Percentiles rank a stretch among this genome's conserved stretches.
These are phyloP conservation scores for Cupressus sempervirens DNA, from an alignment of 75 land plant species.

Conservation along the genomic window DNA sequence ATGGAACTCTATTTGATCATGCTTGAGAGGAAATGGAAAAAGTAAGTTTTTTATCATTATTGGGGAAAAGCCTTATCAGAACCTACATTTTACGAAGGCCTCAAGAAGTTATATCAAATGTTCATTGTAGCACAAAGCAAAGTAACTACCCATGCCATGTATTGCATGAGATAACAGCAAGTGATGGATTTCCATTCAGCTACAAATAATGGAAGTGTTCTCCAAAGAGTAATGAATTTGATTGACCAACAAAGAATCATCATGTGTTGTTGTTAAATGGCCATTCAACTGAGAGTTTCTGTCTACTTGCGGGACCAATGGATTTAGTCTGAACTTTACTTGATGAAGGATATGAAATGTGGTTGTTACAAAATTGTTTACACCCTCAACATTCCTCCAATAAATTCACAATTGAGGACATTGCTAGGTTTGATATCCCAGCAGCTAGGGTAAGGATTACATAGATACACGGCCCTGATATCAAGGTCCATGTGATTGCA, in stretches of 20 bases:
- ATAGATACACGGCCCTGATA: slow-evolving; percentile 20
- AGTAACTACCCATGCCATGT: slow-evolving; percentile 24
- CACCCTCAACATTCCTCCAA: slow-evolving; percentile 29
- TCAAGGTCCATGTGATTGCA: slow-evolving; percentile 37
- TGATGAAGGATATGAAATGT: slow-evolving; percentile 36
- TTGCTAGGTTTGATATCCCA: slow-evolving; percentile 39
- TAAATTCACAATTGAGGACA: slow-evolving; percentile 46
- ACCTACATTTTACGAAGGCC: slow-evolving; percentile 41
- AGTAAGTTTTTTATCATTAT: slow-evolving; percentile 18
- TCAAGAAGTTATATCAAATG: neutral
- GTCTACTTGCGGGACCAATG: slow-evolving; percentile 36
- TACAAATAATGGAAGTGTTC: slow-evolving; percentile 34
- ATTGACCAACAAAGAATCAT: slow-evolving; percentile 1
- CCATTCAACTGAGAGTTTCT: slow-evolving; percentile 38
- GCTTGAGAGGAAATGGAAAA: slow-evolving; percentile 30
- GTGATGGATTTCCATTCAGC: slow-evolving; percentile 43
- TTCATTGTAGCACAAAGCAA: neutral
- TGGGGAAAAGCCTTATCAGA: slow-evolving; percentile 20
- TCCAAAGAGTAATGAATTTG: neutral
- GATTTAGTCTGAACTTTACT: slow-evolving; percentile 45
- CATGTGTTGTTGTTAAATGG: slow-evolving; percentile 49
- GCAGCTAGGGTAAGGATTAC: slow-evolving; percentile 33
- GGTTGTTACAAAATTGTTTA: slow-evolving; percentile 37
- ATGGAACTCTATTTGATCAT: too few species aligned
- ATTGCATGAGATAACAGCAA: slow-evolving; percentile 35